These are phyloP conservation scores for Pseudogymnoascus sp. DNA, from an alignment of 2,329 filamentous ascomycete genomes.

Conservation along the genomic window DNA sequence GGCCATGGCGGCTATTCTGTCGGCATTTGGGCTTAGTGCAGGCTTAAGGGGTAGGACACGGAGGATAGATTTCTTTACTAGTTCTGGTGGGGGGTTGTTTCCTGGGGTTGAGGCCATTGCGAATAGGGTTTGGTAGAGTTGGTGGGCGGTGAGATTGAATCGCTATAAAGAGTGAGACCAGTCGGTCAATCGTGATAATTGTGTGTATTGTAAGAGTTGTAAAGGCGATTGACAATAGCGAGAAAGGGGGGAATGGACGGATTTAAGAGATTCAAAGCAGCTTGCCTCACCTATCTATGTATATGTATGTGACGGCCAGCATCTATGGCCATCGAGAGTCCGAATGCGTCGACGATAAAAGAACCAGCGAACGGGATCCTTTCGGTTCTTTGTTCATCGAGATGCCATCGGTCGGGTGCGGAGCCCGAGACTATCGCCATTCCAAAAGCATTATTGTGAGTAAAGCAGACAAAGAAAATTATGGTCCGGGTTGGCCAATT, in stretches of 20 bases:
- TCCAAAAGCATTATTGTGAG: background rate
- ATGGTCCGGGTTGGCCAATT: background rate
- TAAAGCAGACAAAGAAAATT: background rate
- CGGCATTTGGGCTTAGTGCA: background rate
- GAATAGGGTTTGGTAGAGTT: background rate
- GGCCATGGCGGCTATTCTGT: background rate
- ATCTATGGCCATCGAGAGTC: background rate
- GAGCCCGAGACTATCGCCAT: background rate
- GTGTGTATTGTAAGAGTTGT: background rate
- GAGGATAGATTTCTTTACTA: background rate
- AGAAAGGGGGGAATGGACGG: background rate
- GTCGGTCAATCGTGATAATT: background rate
- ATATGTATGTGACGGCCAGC: background rate
- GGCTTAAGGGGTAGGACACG: too few relatives aligned
- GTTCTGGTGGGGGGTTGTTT: background rate
- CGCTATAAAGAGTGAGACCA: background rate
- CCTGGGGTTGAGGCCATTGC: background rate
- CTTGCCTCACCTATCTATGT: background rate
- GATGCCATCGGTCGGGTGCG: background rate
- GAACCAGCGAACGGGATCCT: background rate
- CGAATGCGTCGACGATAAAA: background rate
- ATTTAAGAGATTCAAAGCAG: constrained; percentile 4
- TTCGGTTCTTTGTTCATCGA: background rate
- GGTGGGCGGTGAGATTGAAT: background rate
- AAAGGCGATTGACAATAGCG: background rate